Evolutionary conservation across 202 grass and related monocot genomes (phyloP), one percentile per base, ranked within the genome.

Genomic region (Thinopyrum obtusiflorum): DNA sequence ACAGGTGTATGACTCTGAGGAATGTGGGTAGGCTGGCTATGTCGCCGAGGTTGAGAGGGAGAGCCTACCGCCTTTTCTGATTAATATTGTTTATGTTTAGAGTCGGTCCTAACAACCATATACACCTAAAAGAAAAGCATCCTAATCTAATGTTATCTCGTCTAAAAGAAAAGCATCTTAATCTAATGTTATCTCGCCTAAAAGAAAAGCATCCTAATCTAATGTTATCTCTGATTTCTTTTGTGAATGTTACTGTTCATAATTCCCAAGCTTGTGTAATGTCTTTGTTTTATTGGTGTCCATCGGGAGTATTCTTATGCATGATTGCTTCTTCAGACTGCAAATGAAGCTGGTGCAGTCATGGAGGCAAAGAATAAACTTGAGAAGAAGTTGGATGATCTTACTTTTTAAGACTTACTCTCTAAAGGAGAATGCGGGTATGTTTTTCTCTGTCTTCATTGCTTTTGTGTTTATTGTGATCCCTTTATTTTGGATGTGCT

Each of bases 281-380:
- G 25, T 63, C 47, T 90, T 74, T 85, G 24, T 76, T 53, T 73
- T 66, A 77, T 76, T 85, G 8, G 76, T 7, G 21, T 86, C 36
- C 62, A 67, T 72, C 42, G 20, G 59, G 82, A 51, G 62, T 70
- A 71, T 47, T 91, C 82, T 87, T 57, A 87, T 81, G 65, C 67
- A 44, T 86, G 60, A 3, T 82, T 79, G 80, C 21, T 85, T 26
- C 61, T 46, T 57, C 88, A 98, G 97, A 83, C 88, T 94, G 93
- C 97, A 82, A 96, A 98, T 79, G 97, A 98, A 94, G 82, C 97
- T 88, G 97, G 97, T 75, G 97, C 97, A 53, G 65, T 98, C 39
- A 90, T 93, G 51, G 97, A 95, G 63, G 97, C 97, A 20, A 98
- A 98, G 93, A 98, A 89, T 89, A 95, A 94, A 82, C 97, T 98